Percentiles rank a stretch among this genome's conserved stretches.
phyloP scores from a whole-genome alignment of 257 asterid species.

The Solanum phureja region DNA sequence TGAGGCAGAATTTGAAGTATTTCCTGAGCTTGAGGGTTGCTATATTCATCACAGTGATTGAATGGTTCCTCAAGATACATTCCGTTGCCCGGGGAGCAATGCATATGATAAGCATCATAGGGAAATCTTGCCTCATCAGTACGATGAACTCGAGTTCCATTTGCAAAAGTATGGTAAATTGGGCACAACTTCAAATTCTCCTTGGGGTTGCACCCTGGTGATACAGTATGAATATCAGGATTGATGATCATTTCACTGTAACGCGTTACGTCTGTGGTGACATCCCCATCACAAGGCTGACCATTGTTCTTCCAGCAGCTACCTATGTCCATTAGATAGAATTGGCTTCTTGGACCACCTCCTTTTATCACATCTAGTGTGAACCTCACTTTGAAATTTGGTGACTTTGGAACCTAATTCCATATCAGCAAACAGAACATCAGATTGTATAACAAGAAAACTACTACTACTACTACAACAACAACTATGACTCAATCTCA shows the following conservation, averaged over 20 bases:
- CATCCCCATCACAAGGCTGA: slow-evolving; percentile 56
- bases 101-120: slow-evolving; percentile 63
- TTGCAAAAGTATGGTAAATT: slow-evolving; percentile 56
- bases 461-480: not conserved
- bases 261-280: slow-evolving; percentile 60
- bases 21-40: slow-evolving; percentile 86
- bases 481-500: not conserved
- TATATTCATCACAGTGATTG: slow-evolving; percentile 50
- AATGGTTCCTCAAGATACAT: slow-evolving; percentile 36
- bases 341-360: slow-evolving; percentile 68
- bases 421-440: not conserved
- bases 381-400: slow-evolving; percentile 63
- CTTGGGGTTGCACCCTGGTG: slow-evolving; percentile 47
- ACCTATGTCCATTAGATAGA: slow-evolving; percentile 77
- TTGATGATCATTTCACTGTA: slow-evolving; percentile 77
- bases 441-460: not conserved
- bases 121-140: slow-evolving; percentile 39
- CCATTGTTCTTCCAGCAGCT: slow-evolving; percentile 95
- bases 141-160: slow-evolving; percentile 54
- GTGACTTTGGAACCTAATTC: slow-evolving; percentile 65
- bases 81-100: slow-evolving; percentile 57
- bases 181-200: slow-evolving; percentile 40
- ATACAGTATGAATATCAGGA: slow-evolving; percentile 26
- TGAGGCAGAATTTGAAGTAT: slow-evolving; percentile 71
- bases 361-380: slow-evolving; percentile 53